These are phyloP conservation scores for Ophiostoma sp. DNA, from an alignment of 2,329 filamentous ascomycete genomes.

Conservation along the genomic window DNA sequence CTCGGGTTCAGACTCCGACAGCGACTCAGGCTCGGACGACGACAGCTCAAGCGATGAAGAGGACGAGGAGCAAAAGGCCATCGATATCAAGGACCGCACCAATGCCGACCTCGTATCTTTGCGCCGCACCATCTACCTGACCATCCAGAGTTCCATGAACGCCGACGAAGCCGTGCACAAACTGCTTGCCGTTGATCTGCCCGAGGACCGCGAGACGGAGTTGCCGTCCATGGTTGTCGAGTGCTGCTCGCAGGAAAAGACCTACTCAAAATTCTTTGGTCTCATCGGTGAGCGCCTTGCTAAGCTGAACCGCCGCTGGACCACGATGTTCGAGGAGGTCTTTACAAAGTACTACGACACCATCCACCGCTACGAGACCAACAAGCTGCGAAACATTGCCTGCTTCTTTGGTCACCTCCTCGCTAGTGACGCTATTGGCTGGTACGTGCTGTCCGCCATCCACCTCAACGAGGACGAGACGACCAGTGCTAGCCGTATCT, in stretches of 20 bases:
- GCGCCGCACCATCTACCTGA: slow-evolving; percentile 90
- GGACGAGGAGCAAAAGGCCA: slow-evolving; percentile 69
- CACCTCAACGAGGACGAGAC: slow-evolving; percentile 96
- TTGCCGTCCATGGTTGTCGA: slow-evolving; percentile 96
- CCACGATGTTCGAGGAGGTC: slow-evolving; percentile 80
- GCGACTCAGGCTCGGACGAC: slow-evolving; percentile 47
- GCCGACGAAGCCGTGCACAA: slow-evolving; percentile 98
- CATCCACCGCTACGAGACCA: slow-evolving; percentile 95
- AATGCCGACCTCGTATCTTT: slow-evolving; percentile 94
- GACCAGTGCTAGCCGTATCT: slow-evolving; percentile 92
- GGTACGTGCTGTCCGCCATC: slow-evolving; percentile 80
- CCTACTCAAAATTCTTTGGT: slow-evolving; percentile 96
- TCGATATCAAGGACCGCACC: slow-evolving; percentile 97
- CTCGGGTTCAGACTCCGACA: slow-evolving; percentile 43
- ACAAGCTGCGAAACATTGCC: slow-evolving; percentile 88
- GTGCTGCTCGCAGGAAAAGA: slow-evolving; percentile 92
- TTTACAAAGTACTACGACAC: slow-evolving; percentile 95
- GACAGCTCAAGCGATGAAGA: slow-evolving; percentile 58
- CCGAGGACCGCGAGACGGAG: slow-evolving; percentile 79
- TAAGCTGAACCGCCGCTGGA: slow-evolving; percentile 93
- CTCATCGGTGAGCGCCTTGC: slow-evolving; percentile 91
- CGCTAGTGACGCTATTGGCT: slow-evolving; percentile 80
- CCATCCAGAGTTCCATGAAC: slow-evolving; percentile 92
- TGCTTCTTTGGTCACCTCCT: slow-evolving; percentile 91
- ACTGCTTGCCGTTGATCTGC: slow-evolving; percentile 87